Conservation (phyloP, 176 grass and related monocot species). For the Thinopyrum elongatum region DNA sequence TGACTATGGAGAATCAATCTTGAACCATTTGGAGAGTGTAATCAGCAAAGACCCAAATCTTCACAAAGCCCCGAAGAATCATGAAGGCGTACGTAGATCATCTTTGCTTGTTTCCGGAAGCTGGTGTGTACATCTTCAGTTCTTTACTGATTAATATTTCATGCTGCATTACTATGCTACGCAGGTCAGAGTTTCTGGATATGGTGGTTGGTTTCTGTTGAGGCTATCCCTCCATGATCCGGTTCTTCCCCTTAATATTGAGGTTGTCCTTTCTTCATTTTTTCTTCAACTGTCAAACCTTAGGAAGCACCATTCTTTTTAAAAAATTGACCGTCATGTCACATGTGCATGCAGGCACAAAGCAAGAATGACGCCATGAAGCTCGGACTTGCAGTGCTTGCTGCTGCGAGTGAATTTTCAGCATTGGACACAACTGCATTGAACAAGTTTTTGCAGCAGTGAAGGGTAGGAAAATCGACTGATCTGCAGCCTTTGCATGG, state of each 20-base stretch:
- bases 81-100: constrained; percentile 72
- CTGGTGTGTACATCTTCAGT: neutral
- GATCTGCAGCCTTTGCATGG: neutral
- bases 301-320: neutral
- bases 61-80: constrained; percentile 59
- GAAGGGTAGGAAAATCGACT: neutral
- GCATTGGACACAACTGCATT: constrained; percentile 68
- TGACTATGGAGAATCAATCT: constrained; percentile 85
- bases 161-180: neutral
- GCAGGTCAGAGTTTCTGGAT: constrained; percentile 90
- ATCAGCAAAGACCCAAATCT: constrained; percentile 55
- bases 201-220: constrained; percentile 96
- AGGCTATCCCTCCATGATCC: constrained; percentile 97
- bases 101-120: neutral
- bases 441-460: constrained; percentile 59
- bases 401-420: constrained; percentile 61
- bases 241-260: constrained; percentile 97
- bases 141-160: constrained; percentile 13
- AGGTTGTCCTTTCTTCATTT: constrained; percentile 42
- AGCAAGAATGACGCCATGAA: constrained; percentile 66
- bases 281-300: neutral
- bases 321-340: neutral
- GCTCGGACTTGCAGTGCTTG: constrained; percentile 63
- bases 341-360: constrained; percentile 47
- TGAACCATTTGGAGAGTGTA: constrained; percentile 76